Percentiles rank a stretch among this genome's conserved stretches.
Conservation (phyloP, 129 eudicot genomes). For the Flaveria bidentis region DNA sequence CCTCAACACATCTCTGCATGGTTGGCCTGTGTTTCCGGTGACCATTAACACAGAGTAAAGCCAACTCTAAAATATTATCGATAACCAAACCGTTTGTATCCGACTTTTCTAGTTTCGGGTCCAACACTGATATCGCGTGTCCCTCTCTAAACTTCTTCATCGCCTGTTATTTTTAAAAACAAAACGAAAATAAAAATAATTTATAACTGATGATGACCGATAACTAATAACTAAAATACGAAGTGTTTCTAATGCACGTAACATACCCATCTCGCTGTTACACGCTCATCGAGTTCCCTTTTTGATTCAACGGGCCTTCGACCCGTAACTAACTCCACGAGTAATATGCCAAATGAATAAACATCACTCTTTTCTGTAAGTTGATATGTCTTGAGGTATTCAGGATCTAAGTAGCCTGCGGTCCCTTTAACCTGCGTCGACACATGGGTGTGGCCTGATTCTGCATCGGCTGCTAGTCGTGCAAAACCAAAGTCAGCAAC, state of each 20-base stretch:
- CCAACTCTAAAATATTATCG: conserved; percentile 72
- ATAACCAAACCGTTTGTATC: conserved; percentile 52
- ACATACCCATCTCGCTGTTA: conserved; percentile 90
- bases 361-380: conserved; percentile 96
- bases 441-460: conserved; percentile 77
- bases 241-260: neutral
- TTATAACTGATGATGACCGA: neutral
- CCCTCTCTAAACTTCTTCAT: conserved; percentile 69
- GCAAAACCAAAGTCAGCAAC: conserved; percentile 98
- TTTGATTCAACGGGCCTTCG: conserved; percentile 85
- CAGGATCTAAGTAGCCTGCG: conserved; percentile 98
- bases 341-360: conserved; percentile 90
- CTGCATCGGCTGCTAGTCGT: conserved; percentile 61
- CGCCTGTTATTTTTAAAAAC: conserved; percentile 51
- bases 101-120: conserved; percentile 65
- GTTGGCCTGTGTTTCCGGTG: conserved; percentile 61
- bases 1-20: conserved; percentile 86
- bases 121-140: conserved; percentile 54
- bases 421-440: conserved; percentile 99
- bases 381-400: conserved; percentile 76
- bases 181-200: neutral
- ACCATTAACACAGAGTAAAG: conserved; percentile 76
- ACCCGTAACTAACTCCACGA: conserved; percentile 86
- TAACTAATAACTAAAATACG: neutral
- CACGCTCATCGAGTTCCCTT: conserved; percentile 59